Evolutionary conservation across 83 land plant genomes (phyloP).

Genomic region (Diphasiastrum complanatum): DNA sequence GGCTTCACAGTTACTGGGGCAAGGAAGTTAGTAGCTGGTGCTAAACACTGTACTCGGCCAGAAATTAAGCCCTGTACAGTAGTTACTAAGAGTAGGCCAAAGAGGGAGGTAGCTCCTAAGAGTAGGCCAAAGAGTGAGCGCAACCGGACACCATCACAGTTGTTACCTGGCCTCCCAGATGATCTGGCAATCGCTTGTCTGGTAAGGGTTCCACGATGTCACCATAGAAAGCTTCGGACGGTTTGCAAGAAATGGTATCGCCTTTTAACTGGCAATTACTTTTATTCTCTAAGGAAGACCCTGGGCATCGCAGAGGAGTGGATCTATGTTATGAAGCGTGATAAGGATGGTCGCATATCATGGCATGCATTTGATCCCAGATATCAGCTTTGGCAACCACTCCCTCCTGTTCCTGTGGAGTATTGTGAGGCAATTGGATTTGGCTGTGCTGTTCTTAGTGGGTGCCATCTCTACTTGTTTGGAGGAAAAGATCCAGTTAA

Average conservation of each 20-base stretch:
- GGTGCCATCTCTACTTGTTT: constrained; percentile 68
- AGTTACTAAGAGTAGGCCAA: constrained; percentile 40
- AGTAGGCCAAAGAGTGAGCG: constrained; percentile 54
- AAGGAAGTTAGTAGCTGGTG: constrained; percentile 65
- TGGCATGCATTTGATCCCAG: constrained; percentile 79
- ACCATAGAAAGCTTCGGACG: constrained; percentile 67
- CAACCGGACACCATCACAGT: constrained; percentile 52
- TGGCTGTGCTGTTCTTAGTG: constrained; percentile 74
- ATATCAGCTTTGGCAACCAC: constrained; percentile 71
- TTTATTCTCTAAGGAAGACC: constrained; percentile 61
- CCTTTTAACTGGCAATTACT: constrained; percentile 74
- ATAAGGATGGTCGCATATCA: constrained; percentile 63
- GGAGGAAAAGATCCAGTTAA: constrained; percentile 66
- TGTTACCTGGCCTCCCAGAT: constrained; percentile 93
- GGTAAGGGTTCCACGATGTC: constrained; percentile 73
- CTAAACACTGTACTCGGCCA: constrained; percentile 69
- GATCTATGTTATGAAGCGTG: constrained; percentile 85
- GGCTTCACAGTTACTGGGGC: constrained; percentile 73
- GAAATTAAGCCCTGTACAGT: constrained; percentile 61
- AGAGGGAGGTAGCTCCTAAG: neutral
- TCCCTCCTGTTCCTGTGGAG: constrained; percentile 68
- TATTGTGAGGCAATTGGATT: constrained; percentile 66
- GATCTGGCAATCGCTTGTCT: constrained; percentile 97
- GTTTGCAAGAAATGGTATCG: constrained; percentile 92
- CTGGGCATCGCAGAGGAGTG: constrained; percentile 84